Evolutionary conservation across 768 basidiomycete species (phyloP).

Genomic region (Lanmaoa rubissima): DNA sequence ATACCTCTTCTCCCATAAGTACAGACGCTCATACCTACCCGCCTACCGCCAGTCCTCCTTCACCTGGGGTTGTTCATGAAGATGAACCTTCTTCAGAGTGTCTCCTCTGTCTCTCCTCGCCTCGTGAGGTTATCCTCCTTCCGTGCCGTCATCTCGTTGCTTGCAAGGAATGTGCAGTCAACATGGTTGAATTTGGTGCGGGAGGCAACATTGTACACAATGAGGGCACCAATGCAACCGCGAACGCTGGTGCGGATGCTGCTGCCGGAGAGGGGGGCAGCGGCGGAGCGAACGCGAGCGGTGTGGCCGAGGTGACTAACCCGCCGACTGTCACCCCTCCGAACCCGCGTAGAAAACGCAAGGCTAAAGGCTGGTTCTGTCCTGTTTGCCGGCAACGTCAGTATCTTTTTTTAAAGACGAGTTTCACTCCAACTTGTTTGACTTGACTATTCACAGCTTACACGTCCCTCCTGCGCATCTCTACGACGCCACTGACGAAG

Average conservation of each 20-base stretch:
- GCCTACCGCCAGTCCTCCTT: conserved; percentile 30
- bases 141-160: conserved; percentile 94
- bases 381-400: conserved; percentile 93
- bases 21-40: conserved; percentile 47
- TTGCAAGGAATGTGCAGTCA: conserved; percentile 91
- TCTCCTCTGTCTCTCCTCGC: conserved; percentile 84
- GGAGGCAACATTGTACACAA: conserved; percentile 79
- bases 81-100: conserved; percentile 85
- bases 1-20: conserved; percentile 37
- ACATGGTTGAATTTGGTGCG: conserved; percentile 97
- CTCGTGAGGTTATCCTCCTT: conserved; percentile 88
- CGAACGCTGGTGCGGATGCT: conserved; percentile 22
- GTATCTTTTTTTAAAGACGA: conserved; percentile 30
- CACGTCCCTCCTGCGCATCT: conserved; percentile 82
- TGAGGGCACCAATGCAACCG: conserved; percentile 36
- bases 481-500: conserved; percentile 58
- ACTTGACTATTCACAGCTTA: conserved; percentile 53
- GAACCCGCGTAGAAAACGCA: conserved; percentile 73
- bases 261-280: conserved; percentile 26
- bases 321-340: conserved; percentile 29
- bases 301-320: conserved; percentile 26
- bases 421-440: background rate
- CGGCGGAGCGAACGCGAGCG: conserved; percentile 12
- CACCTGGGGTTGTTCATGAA: conserved; percentile 39
- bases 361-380: conserved; percentile 97